Evolutionary conservation across 1,284 basidiomycete genomes (phyloP).

Genomic region (Polyporus tsugae): DNA sequence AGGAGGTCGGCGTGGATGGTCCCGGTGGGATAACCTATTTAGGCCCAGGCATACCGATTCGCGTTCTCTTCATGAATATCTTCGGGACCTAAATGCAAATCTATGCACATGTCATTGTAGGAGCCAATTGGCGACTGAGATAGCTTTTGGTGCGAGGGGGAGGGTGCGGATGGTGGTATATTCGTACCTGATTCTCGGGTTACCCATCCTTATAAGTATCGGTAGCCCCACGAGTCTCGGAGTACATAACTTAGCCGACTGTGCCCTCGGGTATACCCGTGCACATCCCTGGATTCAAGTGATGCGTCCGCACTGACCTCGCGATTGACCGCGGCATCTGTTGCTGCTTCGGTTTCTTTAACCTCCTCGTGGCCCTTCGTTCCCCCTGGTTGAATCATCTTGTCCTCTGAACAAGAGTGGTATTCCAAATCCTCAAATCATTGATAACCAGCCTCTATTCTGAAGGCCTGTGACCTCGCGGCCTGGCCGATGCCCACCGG

Average conservation of each 20-base stretch:
- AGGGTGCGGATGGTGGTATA: no score
- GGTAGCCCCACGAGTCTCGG: not conserved
- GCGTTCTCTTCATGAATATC: not conserved
- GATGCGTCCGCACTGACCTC: not conserved
- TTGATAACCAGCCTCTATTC: not conserved
- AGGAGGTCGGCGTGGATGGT: not conserved
- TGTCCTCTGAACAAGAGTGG: no score
- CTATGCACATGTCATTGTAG: not conserved
- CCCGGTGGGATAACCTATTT: not conserved
- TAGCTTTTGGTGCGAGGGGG: not conserved
- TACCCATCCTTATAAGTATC: not conserved
- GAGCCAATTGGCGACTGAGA: not conserved
- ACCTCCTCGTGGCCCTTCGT: not conserved
- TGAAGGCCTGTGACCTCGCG: not conserved
- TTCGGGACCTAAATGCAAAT: not conserved
- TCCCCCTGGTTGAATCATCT: not conserved
- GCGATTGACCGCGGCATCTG: not conserved
- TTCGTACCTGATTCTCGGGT: not conserved
- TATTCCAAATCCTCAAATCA: not conserved
- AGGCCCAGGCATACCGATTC: not conserved
- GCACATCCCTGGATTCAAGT: not conserved
- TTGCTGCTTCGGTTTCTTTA: not conserved
- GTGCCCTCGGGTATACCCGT: not conserved
- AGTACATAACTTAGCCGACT: not conserved
- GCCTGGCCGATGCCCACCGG: not conserved